These are phyloP conservation scores for Dichotomocladium elegans DNA, from an alignment of 371 early-diverging fungal genomes.

Conservation along the genomic window DNA sequence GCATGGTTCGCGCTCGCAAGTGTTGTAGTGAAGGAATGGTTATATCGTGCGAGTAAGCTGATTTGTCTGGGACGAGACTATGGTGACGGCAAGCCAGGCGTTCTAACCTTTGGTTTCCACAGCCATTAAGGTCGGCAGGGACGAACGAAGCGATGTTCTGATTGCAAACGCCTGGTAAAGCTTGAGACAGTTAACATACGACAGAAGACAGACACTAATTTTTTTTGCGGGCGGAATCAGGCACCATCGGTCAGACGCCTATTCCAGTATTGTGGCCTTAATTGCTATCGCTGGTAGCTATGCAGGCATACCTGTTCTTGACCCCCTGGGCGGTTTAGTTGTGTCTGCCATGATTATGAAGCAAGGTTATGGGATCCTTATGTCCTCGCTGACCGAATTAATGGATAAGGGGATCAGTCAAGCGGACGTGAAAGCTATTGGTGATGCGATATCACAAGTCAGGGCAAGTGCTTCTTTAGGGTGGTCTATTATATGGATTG, in stretches of 20 bases:
- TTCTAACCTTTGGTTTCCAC: not conserved
- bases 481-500: too few species aligned
- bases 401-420: conserved; percentile 36
- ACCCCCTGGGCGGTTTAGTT: conserved; percentile 62
- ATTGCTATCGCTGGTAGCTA: conserved; percentile 60
- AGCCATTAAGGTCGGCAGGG: conserved; percentile 61
- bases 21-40: conserved; percentile 60
- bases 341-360: conserved; percentile 60
- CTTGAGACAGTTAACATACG: not conserved
- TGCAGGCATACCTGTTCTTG: conserved; percentile 61
- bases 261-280: conserved; percentile 61
- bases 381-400: conserved; percentile 37
- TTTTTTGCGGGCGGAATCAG: too few species aligned
- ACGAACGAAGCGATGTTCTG: conserved; percentile 59
- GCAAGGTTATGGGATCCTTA: conserved; percentile 50
- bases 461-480: conserved; percentile 18
- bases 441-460: conserved; percentile 12
- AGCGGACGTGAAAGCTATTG: not conserved
- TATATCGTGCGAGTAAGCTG: conserved; percentile 60
- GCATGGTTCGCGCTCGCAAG: conserved; percentile 70
- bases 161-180: conserved; percentile 70
- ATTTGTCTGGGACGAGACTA: too few species aligned
- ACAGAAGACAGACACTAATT: not conserved
- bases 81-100: too few species aligned
- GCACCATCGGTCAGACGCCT: conserved; percentile 73